A percentile compares a stretch with the other conserved stretches of the same genome.
Conservation (phyloP, 2,329 filamentous ascomycete species). For the Zymoseptoria tritici region DNA sequence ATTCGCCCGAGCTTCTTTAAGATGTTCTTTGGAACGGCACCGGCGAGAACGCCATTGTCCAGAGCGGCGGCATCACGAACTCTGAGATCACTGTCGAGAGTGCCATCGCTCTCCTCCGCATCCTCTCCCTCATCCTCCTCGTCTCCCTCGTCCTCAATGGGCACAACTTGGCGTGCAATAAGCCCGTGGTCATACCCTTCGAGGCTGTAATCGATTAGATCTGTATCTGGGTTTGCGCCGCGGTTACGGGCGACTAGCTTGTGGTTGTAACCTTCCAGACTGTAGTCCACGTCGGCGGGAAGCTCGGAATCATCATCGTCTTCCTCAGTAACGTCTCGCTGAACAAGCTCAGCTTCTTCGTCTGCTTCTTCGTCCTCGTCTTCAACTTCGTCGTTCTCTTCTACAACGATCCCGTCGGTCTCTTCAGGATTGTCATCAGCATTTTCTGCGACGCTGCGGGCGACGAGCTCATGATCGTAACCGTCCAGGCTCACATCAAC, state of each 20-base stretch:
- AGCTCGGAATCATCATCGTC: not conserved
- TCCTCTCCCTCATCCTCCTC: conserved; percentile 1
- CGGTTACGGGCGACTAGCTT: not conserved
- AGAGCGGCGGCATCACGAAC: not conserved
- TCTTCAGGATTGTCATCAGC: not conserved
- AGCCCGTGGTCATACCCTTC: conserved; percentile 4
- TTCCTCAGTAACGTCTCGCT: not conserved
- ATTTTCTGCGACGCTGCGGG: not conserved
- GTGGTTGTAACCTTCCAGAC: conserved; percentile 3
- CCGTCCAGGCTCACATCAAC: conserved; percentile 8
- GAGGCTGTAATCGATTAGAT: not conserved
- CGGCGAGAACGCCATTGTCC: not conserved
- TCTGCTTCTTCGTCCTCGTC: not conserved
- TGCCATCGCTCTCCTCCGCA: conserved; percentile 2
- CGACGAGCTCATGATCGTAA: conserved; percentile 7
- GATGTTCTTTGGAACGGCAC: not conserved
- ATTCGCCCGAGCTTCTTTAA: conserved; percentile 2
- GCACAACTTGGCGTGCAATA: not conserved
- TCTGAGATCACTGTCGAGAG: conserved; percentile 3
- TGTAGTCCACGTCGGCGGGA: not conserved
- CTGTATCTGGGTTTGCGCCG: not conserved
- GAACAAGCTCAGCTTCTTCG: not conserved
- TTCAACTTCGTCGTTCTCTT: not conserved
- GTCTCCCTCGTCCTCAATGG: not conserved
- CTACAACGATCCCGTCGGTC: not conserved